Percentiles rank a stretch among this genome's conserved stretches.
Evolutionary conservation across 768 basidiomycete genomes (phyloP).

Genomic region (Rhodocollybia butyracea): DNA sequence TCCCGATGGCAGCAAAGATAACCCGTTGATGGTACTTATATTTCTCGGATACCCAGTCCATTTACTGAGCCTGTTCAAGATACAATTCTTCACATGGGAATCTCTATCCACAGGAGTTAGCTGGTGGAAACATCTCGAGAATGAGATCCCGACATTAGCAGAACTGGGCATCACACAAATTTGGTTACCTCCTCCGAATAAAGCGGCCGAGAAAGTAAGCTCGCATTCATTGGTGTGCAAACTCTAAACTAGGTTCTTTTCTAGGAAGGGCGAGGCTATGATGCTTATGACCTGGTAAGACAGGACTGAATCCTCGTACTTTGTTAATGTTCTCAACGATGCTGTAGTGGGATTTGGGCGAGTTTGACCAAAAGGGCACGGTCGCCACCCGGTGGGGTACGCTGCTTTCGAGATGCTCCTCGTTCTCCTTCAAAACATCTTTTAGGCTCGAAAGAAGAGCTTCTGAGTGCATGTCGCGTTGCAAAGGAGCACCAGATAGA

Average conservation of each 20-base stretch:
- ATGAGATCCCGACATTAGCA: slow-evolving; percentile 58
- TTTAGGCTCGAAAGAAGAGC: slow-evolving; percentile 52
- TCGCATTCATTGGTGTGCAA: slow-evolving; percentile 10
- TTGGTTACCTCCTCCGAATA: slow-evolving; percentile 84
- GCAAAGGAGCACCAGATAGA: slow-evolving; percentile 71
- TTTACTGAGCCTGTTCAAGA: slow-evolving; percentile 28
- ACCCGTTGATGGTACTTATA: slow-evolving; percentile 66
- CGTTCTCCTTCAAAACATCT: background rate
- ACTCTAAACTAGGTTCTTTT: background rate
- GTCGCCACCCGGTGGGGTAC: slow-evolving; percentile 84
- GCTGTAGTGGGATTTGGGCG: slow-evolving; percentile 80
- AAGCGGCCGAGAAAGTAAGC: slow-evolving; percentile 58
- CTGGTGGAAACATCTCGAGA: slow-evolving; percentile 80
- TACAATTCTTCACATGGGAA: slow-evolving; percentile 90
- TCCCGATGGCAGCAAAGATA: slow-evolving; percentile 42
- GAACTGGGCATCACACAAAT: slow-evolving; percentile 74
- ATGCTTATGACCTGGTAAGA: slow-evolving; percentile 78
- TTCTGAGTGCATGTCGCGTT: slow-evolving; percentile 62
- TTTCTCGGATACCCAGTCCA: no score
- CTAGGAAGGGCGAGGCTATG: slow-evolving; percentile 75
- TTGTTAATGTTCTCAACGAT: background rate
- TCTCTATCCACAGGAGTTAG: slow-evolving; percentile 50
- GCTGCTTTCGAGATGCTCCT: background rate
- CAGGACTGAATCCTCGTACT: background rate
- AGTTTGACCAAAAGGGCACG: slow-evolving; percentile 75